Base-by-base conservation (phyloP, 2,329 filamentous ascomycete species). In the Knoxdaviesia capensis region DNA sequence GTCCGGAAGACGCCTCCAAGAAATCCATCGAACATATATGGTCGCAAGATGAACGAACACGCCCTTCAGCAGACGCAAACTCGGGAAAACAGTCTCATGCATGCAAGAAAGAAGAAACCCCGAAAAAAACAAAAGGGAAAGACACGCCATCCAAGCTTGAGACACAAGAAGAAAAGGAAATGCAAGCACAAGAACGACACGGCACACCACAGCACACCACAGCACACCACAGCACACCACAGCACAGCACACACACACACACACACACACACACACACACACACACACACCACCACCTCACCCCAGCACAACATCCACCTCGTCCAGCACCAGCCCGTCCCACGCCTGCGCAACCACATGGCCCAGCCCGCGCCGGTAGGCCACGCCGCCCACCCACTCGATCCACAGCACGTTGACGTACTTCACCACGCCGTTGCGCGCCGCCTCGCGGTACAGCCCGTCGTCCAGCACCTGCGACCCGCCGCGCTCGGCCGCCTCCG, bases 331-430 rank as follows among this genome's bases (percentile, higher is more conserved):
- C 36, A 62, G 55, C 5, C 53, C 52, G 31, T 62, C 59, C 62
- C 62, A 65, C 1, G 54, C 57, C 46, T 55, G 55, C 43, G 56
- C 52, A 39, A 65, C 41, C 5, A 65, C 54, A 47, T 64, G 62
- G 1, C 62, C 62, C 31, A 65, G 51, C 3, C 62, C 62, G 31
- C 62, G 49, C 11, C 62, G 50, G 44, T 59, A 64, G 6, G 56
- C 56, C 43, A 65, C 53, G 10, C 56, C 61, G 7, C 60, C 60
- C 20, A 65, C 62, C 29, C 61, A 52, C 53, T 65, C 62, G 11
- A 65, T 56, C 62, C 62, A 65, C 32, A 65, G 47, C 35, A 65
- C 62, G 31, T 65, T 65, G 11, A 65, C 58, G 49, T 65, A 59
- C 44, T 66, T 61, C 31, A 68, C 51, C 32, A 56, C 53, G 32